Base-by-base conservation (phyloP, 2,329 filamentous ascomycete species). In the Monosporascus sp. region DNA sequence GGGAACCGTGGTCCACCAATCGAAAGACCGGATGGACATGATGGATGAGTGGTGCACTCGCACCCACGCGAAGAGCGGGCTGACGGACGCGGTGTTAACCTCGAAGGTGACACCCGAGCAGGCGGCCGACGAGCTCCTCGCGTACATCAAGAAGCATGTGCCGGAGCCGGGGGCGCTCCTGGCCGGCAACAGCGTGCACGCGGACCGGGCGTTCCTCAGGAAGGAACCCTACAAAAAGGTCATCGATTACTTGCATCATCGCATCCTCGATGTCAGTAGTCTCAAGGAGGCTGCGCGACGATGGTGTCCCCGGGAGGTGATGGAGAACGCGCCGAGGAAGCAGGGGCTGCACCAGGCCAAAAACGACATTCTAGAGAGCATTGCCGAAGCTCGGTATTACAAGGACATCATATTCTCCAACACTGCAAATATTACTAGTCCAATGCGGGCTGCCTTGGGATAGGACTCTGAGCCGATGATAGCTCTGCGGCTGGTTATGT, bases 331-430 rank as follows among this genome's bases (percentile, higher is more conserved):
- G 27, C 92, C 93, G 14, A 70, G 66, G 57, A 97, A 97, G 76
- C 81, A 81, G 66, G 83, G 82, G 38, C 74, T 85, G 49, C 94
- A 99, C 73, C 83, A 93, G 70, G 94, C 94, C 0, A 84, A 81
- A 62, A 84, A 90, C 52, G 94, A 99, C 70, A 96, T 99, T 53
- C 70, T 97, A 55, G 94, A 99, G 75, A 97, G 93, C 71, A 97
- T 99, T 57, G 86, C 82, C 52, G 94, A 99, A 75, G 93, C 93
- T 51, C 83, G 76, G 63, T 97, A 88, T 68, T 97, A 96, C 70
- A 83, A 82, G 63, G 76, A 86, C 55, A 75, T 74, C 18, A 80
- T 96, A 52, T 95, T 95, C 46, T 47, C 50, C 50, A 50, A 20
- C 11, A 27, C 22, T 9, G 41, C 49, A 50, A 7, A 35, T 31